A percentile compares a stretch with the other conserved stretches of the same genome.
Conservation (phyloP, 345 rosid species). For the Lagerstroemia speciosa region DNA sequence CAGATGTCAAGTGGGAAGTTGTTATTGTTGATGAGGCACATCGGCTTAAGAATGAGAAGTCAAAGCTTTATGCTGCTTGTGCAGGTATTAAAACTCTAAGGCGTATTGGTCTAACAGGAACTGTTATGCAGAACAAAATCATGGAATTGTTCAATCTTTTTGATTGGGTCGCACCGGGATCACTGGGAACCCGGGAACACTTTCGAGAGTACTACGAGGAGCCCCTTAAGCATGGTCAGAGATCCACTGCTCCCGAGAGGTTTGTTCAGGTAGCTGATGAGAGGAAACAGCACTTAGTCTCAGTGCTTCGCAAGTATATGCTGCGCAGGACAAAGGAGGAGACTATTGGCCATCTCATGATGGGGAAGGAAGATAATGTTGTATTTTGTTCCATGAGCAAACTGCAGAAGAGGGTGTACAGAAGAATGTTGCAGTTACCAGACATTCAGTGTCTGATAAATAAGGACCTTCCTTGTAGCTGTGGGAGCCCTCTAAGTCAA, state of each 20-base stretch:
- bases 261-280: conserved; percentile 68
- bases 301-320: conserved; percentile 67
- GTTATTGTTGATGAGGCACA: conserved; percentile 93
- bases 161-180: conserved; percentile 86
- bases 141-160: conserved; percentile 84
- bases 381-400: conserved; percentile 93
- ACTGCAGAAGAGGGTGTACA: conserved; percentile 69
- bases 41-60: conserved; percentile 81
- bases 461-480: conserved; percentile 73
- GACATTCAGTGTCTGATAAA: conserved; percentile 84
- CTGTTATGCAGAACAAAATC: conserved; percentile 87
- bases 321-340: conserved; percentile 93
- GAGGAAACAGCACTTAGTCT: conserved; percentile 67
- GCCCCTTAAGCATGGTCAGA: conserved; percentile 86
- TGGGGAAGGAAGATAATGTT: conserved; percentile 98
- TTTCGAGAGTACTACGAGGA: conserved; percentile 79
- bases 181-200: conserved; percentile 82
- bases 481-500: conserved; percentile 90
- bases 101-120: conserved; percentile 86
- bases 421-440: conserved; percentile 74
- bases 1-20: conserved; percentile 68
- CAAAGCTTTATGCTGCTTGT: conserved; percentile 78
- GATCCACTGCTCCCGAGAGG: conserved; percentile 71
- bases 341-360: conserved; percentile 90
- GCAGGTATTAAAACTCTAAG: conserved; percentile 44